Base-by-base conservation (phyloP, 129 eudicot genomes). In the Logfia minima region DNA sequence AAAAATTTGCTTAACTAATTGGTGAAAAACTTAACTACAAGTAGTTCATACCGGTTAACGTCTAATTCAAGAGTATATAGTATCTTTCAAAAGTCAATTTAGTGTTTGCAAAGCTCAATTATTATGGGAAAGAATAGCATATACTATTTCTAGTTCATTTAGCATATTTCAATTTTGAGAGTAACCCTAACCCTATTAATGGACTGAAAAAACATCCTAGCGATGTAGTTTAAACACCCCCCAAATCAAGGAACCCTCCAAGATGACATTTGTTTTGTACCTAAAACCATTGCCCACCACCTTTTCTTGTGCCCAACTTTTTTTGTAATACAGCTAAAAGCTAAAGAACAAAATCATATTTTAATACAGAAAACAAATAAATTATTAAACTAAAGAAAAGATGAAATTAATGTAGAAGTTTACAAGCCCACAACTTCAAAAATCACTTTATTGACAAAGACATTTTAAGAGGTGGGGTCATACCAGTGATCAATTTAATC, bases 321-420 rank as follows among this genome's bases (percentile, higher is more conserved):
- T 81, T 81, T 81, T 86, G 83, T 77, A 75, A 86, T 84, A 90
- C 86, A 90, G 96, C 80, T 86, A 90, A 90, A 90, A 90, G 84
- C 80, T 82, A 82, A 82, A 82, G 82, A 85, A 81, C 66, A 75
- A 64, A 43, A 75, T 34, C 52, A 63, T 81, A 67, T 59, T 74
- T 39, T 74, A 75, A 67, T 60, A 45, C 2, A 45, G 75, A 77
- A 68, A 82, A 74, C 74, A 51, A 71, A 86, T 64, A 74, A 13
- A 72, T 8, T 18, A 80, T 72, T 60, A 58, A 58, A 21, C 68
- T 59, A 83, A 71, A 55, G 43, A 69, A 79, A 70, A 76, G 80
- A 52, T 48, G 48, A 26, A 81, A 64, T 37, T 67, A 55, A 29
- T 45, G 14, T 52, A 67, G 64, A 75, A 22, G 65, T 60, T 80